Evolutionary conservation across 2,329 filamentous ascomycete species (phyloP).

Genomic region (Xylariomycetidae sp.): DNA sequence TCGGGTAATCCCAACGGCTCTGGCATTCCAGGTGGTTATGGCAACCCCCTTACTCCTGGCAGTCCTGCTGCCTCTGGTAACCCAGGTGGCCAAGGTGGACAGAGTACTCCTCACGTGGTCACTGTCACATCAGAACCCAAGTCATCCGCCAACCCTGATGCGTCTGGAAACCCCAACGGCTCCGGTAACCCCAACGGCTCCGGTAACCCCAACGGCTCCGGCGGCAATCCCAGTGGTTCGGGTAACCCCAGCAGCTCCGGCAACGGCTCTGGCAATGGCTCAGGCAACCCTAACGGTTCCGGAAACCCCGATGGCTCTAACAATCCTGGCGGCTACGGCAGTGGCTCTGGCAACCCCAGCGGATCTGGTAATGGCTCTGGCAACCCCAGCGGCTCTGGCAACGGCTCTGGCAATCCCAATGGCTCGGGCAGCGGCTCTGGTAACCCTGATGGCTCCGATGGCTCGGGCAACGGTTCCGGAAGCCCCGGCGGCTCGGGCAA

Average conservation of each 20-base stretch:
- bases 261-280: too few relatives aligned
- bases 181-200: too few relatives aligned
- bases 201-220: too few relatives aligned
- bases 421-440: neutral
- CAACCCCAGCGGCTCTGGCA: conserved; percentile 2
- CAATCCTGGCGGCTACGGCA: too few relatives aligned
- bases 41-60: too few relatives aligned
- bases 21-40: neutral
- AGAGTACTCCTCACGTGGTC: too few relatives aligned
- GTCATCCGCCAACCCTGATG: too few relatives aligned
- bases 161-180: too few relatives aligned
- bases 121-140: too few relatives aligned
- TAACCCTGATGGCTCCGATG: neutral
- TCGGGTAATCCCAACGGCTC: neutral
- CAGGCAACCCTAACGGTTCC: too few relatives aligned
- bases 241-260: neutral
- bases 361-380: conserved; percentile 3
- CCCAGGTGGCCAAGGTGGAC: neutral
- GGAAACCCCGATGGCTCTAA: too few relatives aligned
- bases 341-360: conserved; percentile 2
- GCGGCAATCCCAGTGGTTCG: too few relatives aligned
- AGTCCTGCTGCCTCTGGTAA: neutral
- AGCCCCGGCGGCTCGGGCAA: neutral
- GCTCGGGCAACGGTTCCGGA: neutral
- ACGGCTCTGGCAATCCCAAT: neutral